Evolutionary conservation across 2,329 filamentous ascomycete genomes (phyloP).

Genomic region (Zasmidium citrigriseum): DNA sequence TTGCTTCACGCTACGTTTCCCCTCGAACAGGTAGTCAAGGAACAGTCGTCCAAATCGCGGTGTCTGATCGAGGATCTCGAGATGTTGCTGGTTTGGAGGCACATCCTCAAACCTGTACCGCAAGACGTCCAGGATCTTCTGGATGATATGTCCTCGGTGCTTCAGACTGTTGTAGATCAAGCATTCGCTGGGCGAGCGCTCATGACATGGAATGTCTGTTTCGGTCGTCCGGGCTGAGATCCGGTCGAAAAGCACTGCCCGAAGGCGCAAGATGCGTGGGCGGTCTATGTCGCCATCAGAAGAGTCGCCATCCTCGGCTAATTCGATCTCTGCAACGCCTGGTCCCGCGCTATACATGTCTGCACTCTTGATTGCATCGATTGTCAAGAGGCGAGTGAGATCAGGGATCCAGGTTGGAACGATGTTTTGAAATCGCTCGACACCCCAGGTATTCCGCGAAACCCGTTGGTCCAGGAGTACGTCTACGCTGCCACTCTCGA

Average conservation of each 20-base stretch:
- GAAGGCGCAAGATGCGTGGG: conserved; percentile 12
- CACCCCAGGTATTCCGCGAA: conserved; percentile 7
- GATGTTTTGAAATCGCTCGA: neutral
- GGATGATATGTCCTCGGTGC: conserved; percentile 13
- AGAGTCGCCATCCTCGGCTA: neutral
- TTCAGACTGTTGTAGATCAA: conserved; percentile 19
- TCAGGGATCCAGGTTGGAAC: conserved; percentile 17
- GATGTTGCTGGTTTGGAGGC: neutral
- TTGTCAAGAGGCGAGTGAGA: conserved; percentile 9
- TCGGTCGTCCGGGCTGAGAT: conserved; percentile 17
- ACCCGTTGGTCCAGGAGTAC: conserved; percentile 22
- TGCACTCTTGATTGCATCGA: neutral
- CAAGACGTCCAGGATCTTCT: conserved; percentile 17
- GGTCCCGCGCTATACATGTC: conserved; percentile 19
- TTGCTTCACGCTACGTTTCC: conserved; percentile 15
- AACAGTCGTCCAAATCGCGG: conserved; percentile 19
- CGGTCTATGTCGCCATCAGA: neutral
- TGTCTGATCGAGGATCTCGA: conserved; percentile 11
- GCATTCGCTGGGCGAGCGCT: conserved; percentile 7
- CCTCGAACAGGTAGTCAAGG: conserved; percentile 25
- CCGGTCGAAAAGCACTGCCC: conserved; percentile 17
- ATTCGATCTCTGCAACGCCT: neutral
- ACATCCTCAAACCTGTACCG: conserved; percentile 14
- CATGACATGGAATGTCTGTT: conserved; percentile 6
- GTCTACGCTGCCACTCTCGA: conserved; percentile 17